Percentiles rank a stretch among this genome's conserved stretches.
phyloP scores from a whole-genome alignment of 108 stramenopile genomes.

The Mayamaea pseudoterrestris region DNA sequence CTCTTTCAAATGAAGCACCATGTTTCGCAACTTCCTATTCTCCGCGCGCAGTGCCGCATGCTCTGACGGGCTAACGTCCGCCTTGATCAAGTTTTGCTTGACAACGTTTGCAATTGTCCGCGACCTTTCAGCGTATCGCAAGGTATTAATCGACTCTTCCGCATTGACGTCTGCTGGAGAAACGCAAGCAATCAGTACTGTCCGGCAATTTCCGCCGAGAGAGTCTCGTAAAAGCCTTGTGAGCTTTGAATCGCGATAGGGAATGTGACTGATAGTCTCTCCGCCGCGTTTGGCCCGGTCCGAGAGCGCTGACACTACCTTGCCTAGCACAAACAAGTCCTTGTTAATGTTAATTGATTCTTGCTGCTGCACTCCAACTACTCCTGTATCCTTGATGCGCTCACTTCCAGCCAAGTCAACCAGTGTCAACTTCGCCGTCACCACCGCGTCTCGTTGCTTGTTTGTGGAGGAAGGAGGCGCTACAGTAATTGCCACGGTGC shows the following conservation, averaged over 20 bases:
- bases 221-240: conserved; percentile 85
- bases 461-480: conserved; percentile 10
- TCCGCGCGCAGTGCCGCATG: neutral
- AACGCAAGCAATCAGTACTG: conserved; percentile 87
- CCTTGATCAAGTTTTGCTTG: conserved; percentile 54
- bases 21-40: neutral
- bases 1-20: neutral
- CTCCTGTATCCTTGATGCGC: conserved; percentile 93
- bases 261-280: conserved; percentile 40
- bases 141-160: conserved; percentile 90
- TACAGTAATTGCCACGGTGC: conserved; percentile 63
- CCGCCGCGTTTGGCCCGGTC: conserved; percentile 26
- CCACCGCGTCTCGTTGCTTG: conserved; percentile 45
- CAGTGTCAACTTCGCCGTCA: conserved; percentile 89
- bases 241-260: conserved; percentile 90
- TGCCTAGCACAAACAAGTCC: conserved; percentile 77
- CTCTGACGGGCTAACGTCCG: neutral
- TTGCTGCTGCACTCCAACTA: conserved; percentile 83
- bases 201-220: conserved; percentile 87
- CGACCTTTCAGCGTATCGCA: conserved; percentile 89
- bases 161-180: conserved; percentile 90
- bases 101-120: conserved; percentile 91
- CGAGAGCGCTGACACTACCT: conserved; percentile 83
- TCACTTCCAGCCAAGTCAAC: conserved; percentile 98
- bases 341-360: conserved; percentile 91